These are phyloP conservation scores for Rauvolfia tetraphylla DNA, from an alignment of 257 asterid species.

Conservation along the genomic window DNA sequence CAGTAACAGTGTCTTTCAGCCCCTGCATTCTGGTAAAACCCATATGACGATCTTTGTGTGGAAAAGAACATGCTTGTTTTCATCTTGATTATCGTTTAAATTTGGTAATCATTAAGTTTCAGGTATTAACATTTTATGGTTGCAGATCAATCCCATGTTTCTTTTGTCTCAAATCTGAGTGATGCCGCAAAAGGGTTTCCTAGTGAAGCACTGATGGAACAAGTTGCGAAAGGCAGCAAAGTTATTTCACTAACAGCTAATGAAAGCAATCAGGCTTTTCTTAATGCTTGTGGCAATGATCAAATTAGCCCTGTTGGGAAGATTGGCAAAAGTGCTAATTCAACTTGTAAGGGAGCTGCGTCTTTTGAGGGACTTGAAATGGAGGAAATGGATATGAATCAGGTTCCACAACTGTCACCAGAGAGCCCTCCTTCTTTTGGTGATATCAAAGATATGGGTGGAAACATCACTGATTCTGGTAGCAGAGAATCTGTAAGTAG, in stretches of 20 bases:
- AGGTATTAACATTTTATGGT: not conserved
- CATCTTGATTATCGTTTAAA: not conserved
- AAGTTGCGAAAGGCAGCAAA: not conserved
- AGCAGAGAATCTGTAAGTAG: constrained; percentile 39
- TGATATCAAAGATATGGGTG: constrained; percentile 27
- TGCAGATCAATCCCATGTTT: constrained; percentile 16
- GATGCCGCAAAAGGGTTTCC: constrained; percentile 14
- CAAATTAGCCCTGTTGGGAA: not conserved
- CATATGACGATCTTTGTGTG: not conserved
- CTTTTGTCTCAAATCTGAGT: constrained; percentile 12
- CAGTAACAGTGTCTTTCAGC: constrained; percentile 37
- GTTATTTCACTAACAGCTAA: not conserved
- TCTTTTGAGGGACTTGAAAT: constrained; percentile 12
- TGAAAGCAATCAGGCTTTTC: constrained; percentile 18
- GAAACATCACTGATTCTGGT: constrained; percentile 23
- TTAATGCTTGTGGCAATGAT: not conserved
- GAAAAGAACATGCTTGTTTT: not conserved
- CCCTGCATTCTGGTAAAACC: constrained; percentile 49
- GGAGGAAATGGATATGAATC: constrained; percentile 48
- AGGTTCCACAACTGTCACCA: constrained; percentile 46
- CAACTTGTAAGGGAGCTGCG: not conserved
- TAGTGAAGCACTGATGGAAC: constrained; percentile 19
- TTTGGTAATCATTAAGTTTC: not conserved
- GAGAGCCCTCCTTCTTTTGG: constrained; percentile 51
- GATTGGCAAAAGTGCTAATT: not conserved